A percentile compares a stretch with the other conserved stretches of the same genome.
Evolutionary conservation across 305 asterid genomes (phyloP).

Genomic region (Galium porrigens): DNA sequence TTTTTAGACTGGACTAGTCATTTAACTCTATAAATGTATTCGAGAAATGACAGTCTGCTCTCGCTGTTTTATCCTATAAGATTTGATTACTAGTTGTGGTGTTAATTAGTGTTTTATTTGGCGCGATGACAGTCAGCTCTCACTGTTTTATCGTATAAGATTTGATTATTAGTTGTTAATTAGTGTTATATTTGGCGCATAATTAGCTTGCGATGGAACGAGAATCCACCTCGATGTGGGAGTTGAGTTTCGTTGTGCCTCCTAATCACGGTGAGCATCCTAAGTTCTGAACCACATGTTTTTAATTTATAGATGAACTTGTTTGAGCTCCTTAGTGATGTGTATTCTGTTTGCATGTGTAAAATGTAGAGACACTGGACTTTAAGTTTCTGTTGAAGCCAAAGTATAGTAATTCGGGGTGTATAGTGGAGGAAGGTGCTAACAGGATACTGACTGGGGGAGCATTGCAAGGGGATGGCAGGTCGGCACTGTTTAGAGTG

Average conservation of each 20-base stretch:
- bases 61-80: background rate
- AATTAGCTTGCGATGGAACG: constrained; percentile 77
- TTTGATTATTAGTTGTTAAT: background rate
- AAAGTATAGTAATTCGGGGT: constrained; percentile 36
- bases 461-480: constrained; percentile 57
- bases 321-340: background rate
- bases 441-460: constrained; percentile 69
- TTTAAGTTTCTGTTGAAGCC: constrained; percentile 87
- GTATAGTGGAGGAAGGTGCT: constrained; percentile 78
- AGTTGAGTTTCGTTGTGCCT: constrained; percentile 82
- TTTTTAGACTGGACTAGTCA: too few species aligned
- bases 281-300: background rate
- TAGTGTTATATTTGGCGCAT: constrained; percentile 8
- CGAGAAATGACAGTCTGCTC: background rate
- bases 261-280: constrained; percentile 63
- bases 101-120: background rate
- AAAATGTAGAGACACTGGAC: constrained; percentile 64
- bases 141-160: background rate
- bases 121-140: background rate
- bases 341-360: background rate
- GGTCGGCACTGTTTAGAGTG: constrained; percentile 50
- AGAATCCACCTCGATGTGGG: constrained; percentile 86
- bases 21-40: too few species aligned
- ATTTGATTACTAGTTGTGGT: background rate
- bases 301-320: background rate